phyloP scores from a whole-genome alignment of 2,329 filamentous ascomycete species.

The Cordyceps cicadae region DNA sequence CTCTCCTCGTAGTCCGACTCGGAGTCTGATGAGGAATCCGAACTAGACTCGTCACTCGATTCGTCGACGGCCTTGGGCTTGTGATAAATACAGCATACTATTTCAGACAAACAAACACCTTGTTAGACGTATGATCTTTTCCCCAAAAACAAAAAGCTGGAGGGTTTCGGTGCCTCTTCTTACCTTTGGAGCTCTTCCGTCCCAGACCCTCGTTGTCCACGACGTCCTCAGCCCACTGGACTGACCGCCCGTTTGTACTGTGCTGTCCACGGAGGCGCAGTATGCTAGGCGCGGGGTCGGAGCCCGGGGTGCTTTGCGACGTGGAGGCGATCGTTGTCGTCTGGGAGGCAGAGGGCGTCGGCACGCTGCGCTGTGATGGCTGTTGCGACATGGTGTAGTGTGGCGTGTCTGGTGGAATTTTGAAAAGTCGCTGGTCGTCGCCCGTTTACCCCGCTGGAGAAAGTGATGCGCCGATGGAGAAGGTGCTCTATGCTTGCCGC shows the following conservation, averaged over 20 bases:
- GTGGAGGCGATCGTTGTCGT: conserved; percentile 17
- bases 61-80: conserved; percentile 74
- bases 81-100: conserved; percentile 99
- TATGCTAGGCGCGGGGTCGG: conserved; percentile 27
- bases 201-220: conserved; percentile 93
- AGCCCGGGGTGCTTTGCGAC: conserved; percentile 20
- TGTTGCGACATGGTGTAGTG: conserved; percentile 23
- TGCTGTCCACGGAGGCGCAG: conserved; percentile 46
- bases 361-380: conserved; percentile 20
- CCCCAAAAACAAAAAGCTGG: no score
- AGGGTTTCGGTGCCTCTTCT: conserved; percentile 20
- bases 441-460: neutral
- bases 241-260: conserved; percentile 46
- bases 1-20: conserved; percentile 39
- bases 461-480: neutral
- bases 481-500: neutral
- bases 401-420: neutral
- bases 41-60: conserved; percentile 61
- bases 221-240: conserved; percentile 89
- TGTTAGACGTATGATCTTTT: neutral
- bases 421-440: neutral
- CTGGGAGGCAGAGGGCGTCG: conserved; percentile 28
- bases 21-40: conserved; percentile 44
- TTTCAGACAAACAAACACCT: neutral
- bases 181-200: conserved; percentile 90